Conservation (phyloP, 2,329 filamentous ascomycete genomes). For the Simplicillium sp. region DNA sequence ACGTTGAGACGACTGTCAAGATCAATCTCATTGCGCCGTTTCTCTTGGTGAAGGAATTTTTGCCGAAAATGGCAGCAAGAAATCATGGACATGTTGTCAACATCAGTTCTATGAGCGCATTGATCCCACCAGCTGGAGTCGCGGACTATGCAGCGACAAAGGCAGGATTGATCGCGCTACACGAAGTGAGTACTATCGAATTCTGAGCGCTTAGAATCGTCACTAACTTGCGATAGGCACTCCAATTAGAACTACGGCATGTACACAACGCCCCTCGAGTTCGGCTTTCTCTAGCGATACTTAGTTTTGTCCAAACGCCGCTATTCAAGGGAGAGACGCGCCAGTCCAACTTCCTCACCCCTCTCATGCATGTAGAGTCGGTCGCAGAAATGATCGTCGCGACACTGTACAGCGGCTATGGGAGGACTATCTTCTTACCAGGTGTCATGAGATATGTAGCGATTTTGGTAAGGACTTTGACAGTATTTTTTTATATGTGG, state of each 20-base stretch:
- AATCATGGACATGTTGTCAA: constrained; percentile 60
- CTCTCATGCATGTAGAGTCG: too few species aligned
- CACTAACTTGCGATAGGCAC: constrained; percentile 10
- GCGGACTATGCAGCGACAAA: constrained; percentile 53
- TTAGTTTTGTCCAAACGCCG: constrained; percentile 22
- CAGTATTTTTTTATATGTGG: too few species aligned
- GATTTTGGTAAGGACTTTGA: too few species aligned
- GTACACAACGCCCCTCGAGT: constrained; percentile 18
- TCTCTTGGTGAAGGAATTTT: constrained; percentile 45
- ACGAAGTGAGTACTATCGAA: too few species aligned
- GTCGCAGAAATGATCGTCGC: too few species aligned
- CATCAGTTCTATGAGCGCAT: constrained; percentile 47
- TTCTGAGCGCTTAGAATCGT: constrained; percentile 8
- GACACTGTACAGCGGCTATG: too few species aligned
- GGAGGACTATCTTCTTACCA: too few species aligned
- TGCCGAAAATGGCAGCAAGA: constrained; percentile 44
- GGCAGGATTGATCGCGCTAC: constrained; percentile 19
- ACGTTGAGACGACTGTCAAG: constrained; percentile 18
- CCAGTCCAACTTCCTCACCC: too few species aligned
- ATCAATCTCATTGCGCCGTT: constrained; percentile 52
- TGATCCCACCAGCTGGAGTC: constrained; percentile 41
- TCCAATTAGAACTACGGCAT: constrained; percentile 19
- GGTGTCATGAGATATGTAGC: too few species aligned
- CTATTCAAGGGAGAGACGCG: too few species aligned
- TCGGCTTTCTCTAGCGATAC: constrained; percentile 17